Percentiles rank a stretch among this genome's conserved stretches.
These are phyloP conservation scores for Stachybotrys chartarum DNA, from an alignment of 2,329 filamentous ascomycete species.

Conservation along the genomic window DNA sequence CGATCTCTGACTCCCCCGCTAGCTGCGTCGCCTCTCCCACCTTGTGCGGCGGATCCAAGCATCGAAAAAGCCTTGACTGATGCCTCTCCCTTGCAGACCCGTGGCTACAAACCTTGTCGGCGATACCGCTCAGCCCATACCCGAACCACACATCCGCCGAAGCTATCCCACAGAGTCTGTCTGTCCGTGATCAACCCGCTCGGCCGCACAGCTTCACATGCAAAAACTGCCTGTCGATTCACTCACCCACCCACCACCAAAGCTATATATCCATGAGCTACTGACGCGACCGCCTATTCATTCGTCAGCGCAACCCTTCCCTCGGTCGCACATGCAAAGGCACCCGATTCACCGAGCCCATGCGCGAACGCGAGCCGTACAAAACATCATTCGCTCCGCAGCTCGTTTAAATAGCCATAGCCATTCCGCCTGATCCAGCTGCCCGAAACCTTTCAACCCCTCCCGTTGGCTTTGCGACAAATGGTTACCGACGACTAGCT, in stretches of 20 bases:
- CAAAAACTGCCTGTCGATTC: neutral
- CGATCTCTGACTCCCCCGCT: neutral
- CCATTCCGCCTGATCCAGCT: neutral
- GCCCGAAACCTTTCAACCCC: neutral
- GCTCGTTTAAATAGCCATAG: neutral
- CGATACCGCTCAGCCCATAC: neutral
- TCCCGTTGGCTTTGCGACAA: neutral
- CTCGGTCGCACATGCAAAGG: constrained; percentile 12
- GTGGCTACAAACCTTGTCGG: neutral
- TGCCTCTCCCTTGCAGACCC: neutral
- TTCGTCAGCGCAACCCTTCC: neutral
- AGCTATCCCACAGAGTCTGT: neutral
- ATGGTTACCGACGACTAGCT: constrained; percentile 7
- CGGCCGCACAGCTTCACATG: neutral
- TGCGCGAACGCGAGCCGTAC: constrained; percentile 30
- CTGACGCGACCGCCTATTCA: neutral
- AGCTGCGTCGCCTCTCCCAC: neutral
- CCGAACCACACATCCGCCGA: neutral
- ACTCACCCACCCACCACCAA: neutral
- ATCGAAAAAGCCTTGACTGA: neutral
- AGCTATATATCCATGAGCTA: neutral
- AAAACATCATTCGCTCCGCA: constrained; percentile 4
- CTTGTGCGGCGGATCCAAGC: neutral
- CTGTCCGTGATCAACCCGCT: neutral
- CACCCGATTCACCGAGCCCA: constrained; percentile 19